phyloP scores from a whole-genome alignment of 352 stramenopile genomes.

The Phytophthora ohioensis region DNA sequence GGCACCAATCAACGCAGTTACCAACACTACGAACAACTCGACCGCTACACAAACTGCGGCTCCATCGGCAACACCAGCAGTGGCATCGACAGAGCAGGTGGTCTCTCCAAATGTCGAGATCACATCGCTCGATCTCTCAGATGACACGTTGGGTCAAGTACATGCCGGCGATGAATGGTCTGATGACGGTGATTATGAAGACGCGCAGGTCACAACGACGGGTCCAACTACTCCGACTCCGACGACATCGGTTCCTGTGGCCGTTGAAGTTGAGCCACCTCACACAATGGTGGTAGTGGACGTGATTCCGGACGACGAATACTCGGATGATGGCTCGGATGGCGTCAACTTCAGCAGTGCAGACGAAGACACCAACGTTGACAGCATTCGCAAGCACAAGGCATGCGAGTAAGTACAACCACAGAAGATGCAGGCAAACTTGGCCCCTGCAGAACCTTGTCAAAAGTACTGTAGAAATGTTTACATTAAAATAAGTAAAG shows the following conservation, averaged over 20 bases:
- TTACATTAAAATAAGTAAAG: too few relatives aligned
- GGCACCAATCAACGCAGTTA: slow-evolving; percentile 21
- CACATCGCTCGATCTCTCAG: slow-evolving; percentile 1
- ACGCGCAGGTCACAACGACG: neutral
- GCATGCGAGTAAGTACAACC: slow-evolving; percentile 22
- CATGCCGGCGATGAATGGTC: slow-evolving; percentile 23
- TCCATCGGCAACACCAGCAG: neutral
- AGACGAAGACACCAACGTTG: slow-evolving; percentile 1
- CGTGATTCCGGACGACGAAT: slow-evolving; percentile 12
- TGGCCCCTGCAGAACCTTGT: too few relatives aligned
- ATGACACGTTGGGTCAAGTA: slow-evolving; percentile 15
- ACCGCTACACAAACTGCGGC: neutral
- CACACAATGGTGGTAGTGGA: slow-evolving; percentile 30
- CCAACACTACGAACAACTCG: slow-evolving; percentile 16
- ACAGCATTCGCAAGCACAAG: slow-evolving; percentile 22
- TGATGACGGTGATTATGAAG: neutral
- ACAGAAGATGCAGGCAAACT: too few relatives aligned
- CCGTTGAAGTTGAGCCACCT: slow-evolving; percentile 16
- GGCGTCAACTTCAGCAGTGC: slow-evolving; percentile 17
- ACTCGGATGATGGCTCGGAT: slow-evolving; percentile 7
- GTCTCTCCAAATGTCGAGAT: slow-evolving; percentile 16
- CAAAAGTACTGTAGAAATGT: too few relatives aligned
- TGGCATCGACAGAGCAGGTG: neutral
- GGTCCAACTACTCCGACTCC: slow-evolving; percentile 13
- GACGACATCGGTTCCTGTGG: slow-evolving; percentile 1